These are phyloP conservation scores for Mycena filopes DNA, from an alignment of 768 basidiomycete genomes.

Conservation along the genomic window DNA sequence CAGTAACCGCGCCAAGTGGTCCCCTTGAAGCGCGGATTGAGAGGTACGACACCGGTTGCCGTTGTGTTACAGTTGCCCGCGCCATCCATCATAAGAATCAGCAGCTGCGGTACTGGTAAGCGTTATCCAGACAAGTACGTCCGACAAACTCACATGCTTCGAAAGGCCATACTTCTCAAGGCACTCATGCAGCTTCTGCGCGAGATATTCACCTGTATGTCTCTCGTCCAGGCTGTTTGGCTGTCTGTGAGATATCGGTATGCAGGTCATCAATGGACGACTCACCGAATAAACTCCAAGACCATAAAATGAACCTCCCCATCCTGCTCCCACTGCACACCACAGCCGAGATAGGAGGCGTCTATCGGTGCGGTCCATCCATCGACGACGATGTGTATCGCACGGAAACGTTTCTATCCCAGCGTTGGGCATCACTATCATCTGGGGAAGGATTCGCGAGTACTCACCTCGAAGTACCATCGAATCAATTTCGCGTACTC, in stretches of 20 bases:
- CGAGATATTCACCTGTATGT: conserved; percentile 33
- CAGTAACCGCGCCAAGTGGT: conserved; percentile 16
- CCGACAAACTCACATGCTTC: conserved; percentile 15
- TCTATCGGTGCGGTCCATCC: conserved; percentile 35
- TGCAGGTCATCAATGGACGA: not conserved
- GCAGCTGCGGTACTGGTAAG: not conserved
- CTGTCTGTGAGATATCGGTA: not conserved
- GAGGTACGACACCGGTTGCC: not conserved
- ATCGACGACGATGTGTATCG: conserved; percentile 33
- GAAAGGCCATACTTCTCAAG: conserved; percentile 26
- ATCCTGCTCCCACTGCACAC: conserved; percentile 35
- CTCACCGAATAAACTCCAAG: conserved; percentile 35
- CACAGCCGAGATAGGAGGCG: conserved; percentile 31
- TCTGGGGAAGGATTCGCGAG: not conserved
- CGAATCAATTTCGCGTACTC: conserved; percentile 4
- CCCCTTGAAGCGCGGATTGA: conserved; percentile 17
- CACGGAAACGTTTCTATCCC: conserved; percentile 22
- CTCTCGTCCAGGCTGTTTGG: conserved; percentile 25
- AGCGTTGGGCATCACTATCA: not conserved
- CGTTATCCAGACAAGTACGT: not conserved
- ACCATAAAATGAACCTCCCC: conserved; percentile 31
- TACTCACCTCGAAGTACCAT: conserved; percentile 13
- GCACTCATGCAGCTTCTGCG: conserved; percentile 25
- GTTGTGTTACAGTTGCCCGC: conserved; percentile 13
- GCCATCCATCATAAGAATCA: conserved; percentile 13